Evolutionary conservation across 768 basidiomycete species (phyloP).

Genomic region (Naganishia vaughanmartiniae): DNA sequence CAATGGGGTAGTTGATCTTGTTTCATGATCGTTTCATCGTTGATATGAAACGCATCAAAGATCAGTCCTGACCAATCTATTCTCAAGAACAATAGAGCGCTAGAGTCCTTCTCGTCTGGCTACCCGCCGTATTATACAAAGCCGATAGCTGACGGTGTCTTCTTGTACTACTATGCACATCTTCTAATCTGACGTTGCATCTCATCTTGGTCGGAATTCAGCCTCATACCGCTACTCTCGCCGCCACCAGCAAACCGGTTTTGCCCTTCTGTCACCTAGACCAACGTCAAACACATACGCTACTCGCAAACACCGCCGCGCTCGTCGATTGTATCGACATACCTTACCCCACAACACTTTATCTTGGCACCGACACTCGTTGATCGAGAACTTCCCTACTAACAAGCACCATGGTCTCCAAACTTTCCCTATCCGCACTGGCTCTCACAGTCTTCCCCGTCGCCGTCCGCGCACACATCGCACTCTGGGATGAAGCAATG

Average conservation of each 20-base stretch:
- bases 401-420: not conserved
- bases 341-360: not conserved
- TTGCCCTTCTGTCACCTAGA: not conserved
- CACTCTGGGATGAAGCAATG: constrained; percentile 25
- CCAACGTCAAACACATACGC: not conserved
- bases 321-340: not conserved
- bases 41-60: constrained; percentile 11
- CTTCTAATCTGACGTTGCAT: not conserved
- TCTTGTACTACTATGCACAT: not conserved
- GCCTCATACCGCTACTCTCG: not conserved
- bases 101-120: not conserved
- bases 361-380: not conserved
- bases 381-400: not conserved
- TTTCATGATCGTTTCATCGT: constrained; percentile 1
- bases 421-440: not conserved
- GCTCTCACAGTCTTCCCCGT: not conserved
- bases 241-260: constrained; percentile 10
- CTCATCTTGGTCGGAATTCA: not conserved
- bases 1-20: not conserved
- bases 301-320: not conserved
- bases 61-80: not conserved
- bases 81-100: not conserved
- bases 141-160: not conserved
- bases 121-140: not conserved
- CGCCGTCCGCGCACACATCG: constrained; percentile 11